Evolutionary conservation across 2,329 filamentous ascomycete species (phyloP).

Genomic region (Chaetomium sp.): DNA sequence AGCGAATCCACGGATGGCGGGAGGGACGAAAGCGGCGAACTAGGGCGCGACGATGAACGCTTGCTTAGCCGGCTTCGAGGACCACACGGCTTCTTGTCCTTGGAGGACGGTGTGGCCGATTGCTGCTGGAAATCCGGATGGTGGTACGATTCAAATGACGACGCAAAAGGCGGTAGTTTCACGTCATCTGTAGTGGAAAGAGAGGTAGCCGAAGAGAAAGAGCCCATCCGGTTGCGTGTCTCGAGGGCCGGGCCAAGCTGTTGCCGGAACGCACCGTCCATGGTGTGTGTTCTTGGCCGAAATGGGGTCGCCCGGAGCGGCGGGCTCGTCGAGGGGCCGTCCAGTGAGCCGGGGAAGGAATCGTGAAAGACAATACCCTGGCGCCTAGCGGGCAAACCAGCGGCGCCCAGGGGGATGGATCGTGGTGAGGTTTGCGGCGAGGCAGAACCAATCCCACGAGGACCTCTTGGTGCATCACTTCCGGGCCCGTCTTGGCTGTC

Average conservation of each 20-base stretch:
- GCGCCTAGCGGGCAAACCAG: slow-evolving; percentile 32
- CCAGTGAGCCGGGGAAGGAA: slow-evolving; percentile 44
- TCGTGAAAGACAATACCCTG: slow-evolving; percentile 59
- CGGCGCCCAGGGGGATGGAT: slow-evolving; percentile 32
- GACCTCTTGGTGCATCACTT: slow-evolving; percentile 16
- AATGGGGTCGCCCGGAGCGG: slow-evolving; percentile 34
- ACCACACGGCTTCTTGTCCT: slow-evolving; percentile 41
- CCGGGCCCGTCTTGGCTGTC: slow-evolving; percentile 21
- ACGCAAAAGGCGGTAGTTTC: slow-evolving; percentile 31
- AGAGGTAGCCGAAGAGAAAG: slow-evolving; percentile 58
- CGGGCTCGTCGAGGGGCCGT: slow-evolving; percentile 39
- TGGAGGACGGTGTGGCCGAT: slow-evolving; percentile 27
- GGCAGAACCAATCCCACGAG: slow-evolving; percentile 30
- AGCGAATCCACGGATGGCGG: slow-evolving; percentile 55
- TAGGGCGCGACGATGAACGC: slow-evolving; percentile 49
- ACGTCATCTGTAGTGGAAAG: slow-evolving; percentile 46
- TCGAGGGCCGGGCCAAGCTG: slow-evolving; percentile 39
- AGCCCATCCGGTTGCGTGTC: slow-evolving; percentile 60
- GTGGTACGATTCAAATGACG: slow-evolving; percentile 33
- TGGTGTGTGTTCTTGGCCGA: slow-evolving; percentile 51
- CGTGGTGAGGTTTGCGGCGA: slow-evolving; percentile 44
- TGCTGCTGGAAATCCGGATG: slow-evolving; percentile 32
- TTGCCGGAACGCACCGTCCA: slow-evolving; percentile 49
- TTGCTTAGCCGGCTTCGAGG: slow-evolving; percentile 48
- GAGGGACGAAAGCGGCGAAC: slow-evolving; percentile 48